These are phyloP conservation scores for Noccaea bulbosa DNA, from an alignment of 345 rosid genomes.

Conservation along the genomic window DNA sequence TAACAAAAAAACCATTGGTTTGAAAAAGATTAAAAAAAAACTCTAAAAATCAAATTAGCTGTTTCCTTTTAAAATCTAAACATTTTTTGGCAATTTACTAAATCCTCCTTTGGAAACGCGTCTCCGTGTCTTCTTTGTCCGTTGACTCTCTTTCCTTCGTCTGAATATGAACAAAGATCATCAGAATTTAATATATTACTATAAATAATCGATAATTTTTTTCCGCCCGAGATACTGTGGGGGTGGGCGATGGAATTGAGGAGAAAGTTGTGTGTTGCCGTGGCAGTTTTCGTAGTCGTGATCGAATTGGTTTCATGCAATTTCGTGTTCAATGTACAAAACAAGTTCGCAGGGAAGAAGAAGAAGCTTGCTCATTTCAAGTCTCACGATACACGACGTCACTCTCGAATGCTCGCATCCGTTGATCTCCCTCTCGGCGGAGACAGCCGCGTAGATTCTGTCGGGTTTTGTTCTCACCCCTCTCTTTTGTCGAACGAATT, in stretches of 20 bases:
- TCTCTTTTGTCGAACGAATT: no score
- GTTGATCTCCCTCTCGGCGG: conserved; percentile 76
- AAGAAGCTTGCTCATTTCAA: conserved; percentile 54
- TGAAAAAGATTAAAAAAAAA: background rate
- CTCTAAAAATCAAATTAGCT: background rate
- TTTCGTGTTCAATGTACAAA: conserved; percentile 63
- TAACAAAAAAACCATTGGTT: background rate
- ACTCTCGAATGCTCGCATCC: conserved; percentile 64
- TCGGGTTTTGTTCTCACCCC: conserved; percentile 60
- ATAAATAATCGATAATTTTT: background rate
- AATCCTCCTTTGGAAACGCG: conserved; percentile 35
- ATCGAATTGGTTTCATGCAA: conserved; percentile 45
- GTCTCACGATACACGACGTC: conserved; percentile 76
- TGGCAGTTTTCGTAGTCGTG: conserved; percentile 40
- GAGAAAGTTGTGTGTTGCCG: conserved; percentile 37
- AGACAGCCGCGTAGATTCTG: conserved; percentile 67
- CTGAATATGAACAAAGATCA: conserved; percentile 25
- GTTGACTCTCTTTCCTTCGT: conserved; percentile 13
- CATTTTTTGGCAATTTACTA: conserved; percentile 32
- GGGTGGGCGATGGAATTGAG: conserved; percentile 46
- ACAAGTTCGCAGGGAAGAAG: conserved; percentile 60
- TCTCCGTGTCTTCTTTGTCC: conserved; percentile 15
- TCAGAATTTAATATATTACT: background rate
- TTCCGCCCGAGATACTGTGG: background rate
- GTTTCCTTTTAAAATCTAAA: conserved; percentile 1